Conservation (phyloP, 2,329 filamentous ascomycete species). For the Massarina eburnea region DNA sequence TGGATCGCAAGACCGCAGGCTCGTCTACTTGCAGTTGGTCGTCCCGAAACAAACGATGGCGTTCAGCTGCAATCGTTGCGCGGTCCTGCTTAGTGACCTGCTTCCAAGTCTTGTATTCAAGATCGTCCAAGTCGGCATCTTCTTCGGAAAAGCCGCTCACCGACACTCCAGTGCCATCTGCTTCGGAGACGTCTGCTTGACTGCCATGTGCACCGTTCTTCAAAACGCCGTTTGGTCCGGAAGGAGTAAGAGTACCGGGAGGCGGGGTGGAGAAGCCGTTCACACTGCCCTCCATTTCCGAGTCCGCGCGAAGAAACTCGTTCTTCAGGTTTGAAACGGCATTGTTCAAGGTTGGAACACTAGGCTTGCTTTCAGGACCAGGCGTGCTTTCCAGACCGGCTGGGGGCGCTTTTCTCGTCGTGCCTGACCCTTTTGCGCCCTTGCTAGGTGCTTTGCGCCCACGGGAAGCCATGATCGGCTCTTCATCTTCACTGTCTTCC, state of each 20-base stretch:
- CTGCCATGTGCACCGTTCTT: constrained; percentile 62
- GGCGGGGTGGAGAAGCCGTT: constrained; percentile 87
- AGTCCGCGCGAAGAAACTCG: constrained; percentile 64
- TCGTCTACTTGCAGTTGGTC: constrained; percentile 85
- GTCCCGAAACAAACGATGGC: constrained; percentile 81
- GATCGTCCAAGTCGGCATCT: constrained; percentile 81
- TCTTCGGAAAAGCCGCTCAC: constrained; percentile 71
- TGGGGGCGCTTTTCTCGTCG: constrained; percentile 70
- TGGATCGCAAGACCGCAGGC: constrained; percentile 80
- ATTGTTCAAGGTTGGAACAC: constrained; percentile 59
- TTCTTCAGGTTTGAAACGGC: constrained; percentile 55
- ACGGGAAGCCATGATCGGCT: constrained; percentile 96
- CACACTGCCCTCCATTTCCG: constrained; percentile 77
- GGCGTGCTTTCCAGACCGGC: constrained; percentile 80
- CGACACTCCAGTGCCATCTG: constrained; percentile 70
- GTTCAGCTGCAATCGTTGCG: constrained; percentile 80
- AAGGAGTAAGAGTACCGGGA: constrained; percentile 75
- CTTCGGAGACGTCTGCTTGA: constrained; percentile 82
- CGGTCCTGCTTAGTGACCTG: constrained; percentile 97
- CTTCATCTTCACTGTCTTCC: constrained; percentile 88
- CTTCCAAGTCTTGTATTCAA: constrained; percentile 97
- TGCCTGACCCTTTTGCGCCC: constrained; percentile 66
- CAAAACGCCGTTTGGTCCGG: constrained; percentile 67
- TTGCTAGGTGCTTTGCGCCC: constrained; percentile 83
- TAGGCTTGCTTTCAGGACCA: constrained; percentile 71